A percentile compares a stretch with the other conserved stretches of the same genome.
phyloP scores from a whole-genome alignment of 2,329 filamentous ascomycete species.

The Cercospora sp. region DNA sequence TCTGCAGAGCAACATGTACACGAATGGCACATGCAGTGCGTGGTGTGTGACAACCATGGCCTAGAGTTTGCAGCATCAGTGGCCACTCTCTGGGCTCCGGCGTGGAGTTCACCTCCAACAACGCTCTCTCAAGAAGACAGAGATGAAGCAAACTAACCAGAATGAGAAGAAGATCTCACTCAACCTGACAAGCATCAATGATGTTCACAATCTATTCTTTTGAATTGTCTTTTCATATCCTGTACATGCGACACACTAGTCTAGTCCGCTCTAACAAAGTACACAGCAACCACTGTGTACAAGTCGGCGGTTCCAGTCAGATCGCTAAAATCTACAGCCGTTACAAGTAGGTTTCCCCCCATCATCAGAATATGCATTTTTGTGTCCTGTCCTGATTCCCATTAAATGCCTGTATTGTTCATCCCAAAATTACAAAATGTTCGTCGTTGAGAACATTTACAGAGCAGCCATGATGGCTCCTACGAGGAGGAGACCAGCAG shows the following conservation, averaged over 20 bases:
- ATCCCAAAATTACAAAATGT: neutral
- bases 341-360: neutral
- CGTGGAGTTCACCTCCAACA: no score
- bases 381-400: neutral
- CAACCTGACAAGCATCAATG: no score
- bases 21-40: no score
- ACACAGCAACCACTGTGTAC: neutral
- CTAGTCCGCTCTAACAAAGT: neutral
- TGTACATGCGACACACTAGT: neutral
- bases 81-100: no score
- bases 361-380: neutral
- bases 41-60: no score
- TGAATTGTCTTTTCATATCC: neutral
- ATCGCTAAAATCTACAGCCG: neutral
- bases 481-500: slow-evolving; percentile 9
- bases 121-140: no score
- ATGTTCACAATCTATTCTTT: neutral
- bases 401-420: neutral
- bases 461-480: slow-evolving; percentile 12
- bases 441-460: neutral
- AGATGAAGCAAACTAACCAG: no score
- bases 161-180: no score
- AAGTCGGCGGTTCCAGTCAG: neutral
- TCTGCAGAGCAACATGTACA: no score
- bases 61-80: no score